Evolutionary conservation across 257 asterid genomes (phyloP).

Genomic region (Solanum arcanum): DNA sequence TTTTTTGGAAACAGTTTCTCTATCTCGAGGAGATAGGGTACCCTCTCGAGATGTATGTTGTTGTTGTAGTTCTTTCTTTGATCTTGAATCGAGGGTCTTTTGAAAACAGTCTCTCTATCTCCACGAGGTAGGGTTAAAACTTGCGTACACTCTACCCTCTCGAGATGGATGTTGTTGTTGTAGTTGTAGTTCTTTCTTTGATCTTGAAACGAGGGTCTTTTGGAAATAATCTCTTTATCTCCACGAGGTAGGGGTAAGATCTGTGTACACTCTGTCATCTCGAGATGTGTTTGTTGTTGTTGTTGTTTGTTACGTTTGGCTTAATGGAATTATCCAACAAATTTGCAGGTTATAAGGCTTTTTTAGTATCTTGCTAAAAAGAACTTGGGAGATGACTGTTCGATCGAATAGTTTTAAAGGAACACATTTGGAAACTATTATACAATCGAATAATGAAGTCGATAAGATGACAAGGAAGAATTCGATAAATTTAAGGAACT

Average conservation of each 20-base stretch:
- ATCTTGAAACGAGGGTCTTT: neutral
- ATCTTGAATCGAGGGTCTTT: no score
- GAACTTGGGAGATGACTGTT: conserved; percentile 16
- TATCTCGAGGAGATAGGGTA: no score
- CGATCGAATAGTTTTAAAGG: conserved; percentile 19
- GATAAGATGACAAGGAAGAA: conserved; percentile 40
- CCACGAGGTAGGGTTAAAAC: no score
- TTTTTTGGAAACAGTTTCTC: no score
- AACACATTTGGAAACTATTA: conserved; percentile 18
- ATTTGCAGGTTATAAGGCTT: neutral
- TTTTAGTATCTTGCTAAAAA: neutral
- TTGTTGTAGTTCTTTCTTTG: no score
- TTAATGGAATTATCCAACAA: neutral
- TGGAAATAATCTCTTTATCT: neutral
- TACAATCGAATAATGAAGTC: conserved; percentile 11
- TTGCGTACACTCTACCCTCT: no score
- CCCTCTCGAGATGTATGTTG: no score
- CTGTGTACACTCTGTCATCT: neutral
- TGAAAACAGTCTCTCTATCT: no score
- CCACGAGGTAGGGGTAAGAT: neutral
- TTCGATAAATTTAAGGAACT: conserved; percentile 34
- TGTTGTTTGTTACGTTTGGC: neutral
- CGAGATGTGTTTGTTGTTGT: neutral
- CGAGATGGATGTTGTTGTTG: neutral
- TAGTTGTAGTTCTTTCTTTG: neutral